phyloP scores from a whole-genome alignment of 2,329 filamentous ascomycete species.

The Onygena corvina region DNA sequence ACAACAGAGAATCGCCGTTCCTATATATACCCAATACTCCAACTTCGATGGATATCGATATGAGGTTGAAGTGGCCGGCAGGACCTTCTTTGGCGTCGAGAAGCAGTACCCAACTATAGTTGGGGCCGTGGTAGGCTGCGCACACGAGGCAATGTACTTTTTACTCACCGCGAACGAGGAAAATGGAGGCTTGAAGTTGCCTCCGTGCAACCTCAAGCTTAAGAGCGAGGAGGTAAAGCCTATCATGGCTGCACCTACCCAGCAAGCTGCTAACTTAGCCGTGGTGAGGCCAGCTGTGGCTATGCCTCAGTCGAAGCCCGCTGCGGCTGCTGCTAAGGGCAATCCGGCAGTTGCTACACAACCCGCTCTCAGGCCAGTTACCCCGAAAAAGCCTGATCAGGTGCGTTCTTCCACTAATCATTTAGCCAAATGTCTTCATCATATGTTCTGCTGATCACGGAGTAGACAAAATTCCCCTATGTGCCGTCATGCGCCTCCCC shows the following conservation, averaged over 20 bases:
- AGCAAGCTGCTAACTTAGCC: too few species aligned
- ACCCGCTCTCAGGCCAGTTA: too few species aligned
- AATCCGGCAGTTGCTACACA: too few species aligned
- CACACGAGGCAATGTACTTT: slow-evolving; percentile 22
- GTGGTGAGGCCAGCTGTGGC: too few species aligned
- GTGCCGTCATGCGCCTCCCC: neutral
- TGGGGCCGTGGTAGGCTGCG: slow-evolving; percentile 22
- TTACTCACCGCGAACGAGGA: slow-evolving; percentile 1
- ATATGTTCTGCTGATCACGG: neutral
- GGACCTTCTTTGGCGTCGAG: slow-evolving; percentile 17
- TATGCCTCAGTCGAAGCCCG: too few species aligned
- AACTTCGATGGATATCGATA: slow-evolving; percentile 20
- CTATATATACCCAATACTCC: slow-evolving; percentile 19
- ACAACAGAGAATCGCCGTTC: slow-evolving; percentile 13
- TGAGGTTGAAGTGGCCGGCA: slow-evolving; percentile 18
- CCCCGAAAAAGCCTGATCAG: neutral
- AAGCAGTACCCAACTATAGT: slow-evolving; percentile 18
- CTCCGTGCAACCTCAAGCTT: neutral
- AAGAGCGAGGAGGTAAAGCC: neutral
- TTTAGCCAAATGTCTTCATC: too few species aligned
- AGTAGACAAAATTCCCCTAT: neutral
- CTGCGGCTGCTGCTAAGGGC: too few species aligned
- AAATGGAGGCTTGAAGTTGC: neutral
- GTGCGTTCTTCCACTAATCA: neutral
- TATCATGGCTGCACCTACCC: neutral